A percentile compares a stretch with the other conserved stretches of the same genome.
phyloP scores from a whole-genome alignment of 2,329 filamentous ascomycete species.

The Geosmithia morbida region DNA sequence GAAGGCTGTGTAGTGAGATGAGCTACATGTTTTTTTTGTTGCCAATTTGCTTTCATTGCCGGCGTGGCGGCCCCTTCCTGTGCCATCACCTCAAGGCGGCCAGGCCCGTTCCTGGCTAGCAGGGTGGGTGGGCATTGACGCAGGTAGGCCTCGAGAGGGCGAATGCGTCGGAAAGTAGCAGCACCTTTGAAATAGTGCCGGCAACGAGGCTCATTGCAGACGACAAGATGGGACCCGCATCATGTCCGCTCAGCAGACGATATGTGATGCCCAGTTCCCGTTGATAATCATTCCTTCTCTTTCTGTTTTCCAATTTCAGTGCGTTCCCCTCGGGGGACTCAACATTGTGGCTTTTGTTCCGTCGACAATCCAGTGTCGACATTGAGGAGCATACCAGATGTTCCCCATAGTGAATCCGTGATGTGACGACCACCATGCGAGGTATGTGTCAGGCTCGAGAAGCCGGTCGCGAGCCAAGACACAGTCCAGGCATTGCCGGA shows the following conservation, averaged over 20 bases:
- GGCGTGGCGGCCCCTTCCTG: background rate
- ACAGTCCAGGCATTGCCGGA: constrained; percentile 6
- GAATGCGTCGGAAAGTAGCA: background rate
- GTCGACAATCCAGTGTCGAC: constrained; percentile 27
- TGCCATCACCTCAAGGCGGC: background rate
- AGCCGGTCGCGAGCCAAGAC: constrained; percentile 9
- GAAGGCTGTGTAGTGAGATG: background rate
- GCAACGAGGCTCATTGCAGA: background rate
- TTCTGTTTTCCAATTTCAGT: background rate
- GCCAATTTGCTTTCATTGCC: background rate
- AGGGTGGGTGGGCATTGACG: background rate
- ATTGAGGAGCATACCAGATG: constrained; percentile 21
- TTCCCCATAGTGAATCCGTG: constrained; percentile 18
- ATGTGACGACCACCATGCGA: constrained; percentile 14
- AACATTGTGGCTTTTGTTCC: constrained; percentile 10
- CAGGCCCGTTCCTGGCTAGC: background rate
- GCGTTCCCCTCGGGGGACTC: constrained; percentile 6
- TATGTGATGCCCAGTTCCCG: constrained; percentile 3
- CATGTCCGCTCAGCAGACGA: constrained; percentile 3
- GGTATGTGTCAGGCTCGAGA: constrained; percentile 10
- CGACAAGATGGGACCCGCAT: constrained; percentile 2
- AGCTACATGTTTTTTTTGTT: background rate
- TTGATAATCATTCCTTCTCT: background rate
- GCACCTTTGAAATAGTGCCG: background rate
- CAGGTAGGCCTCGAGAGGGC: background rate